Base-by-base conservation (phyloP, 495 filamentous ascomycete genomes). In the Trichoderma virens region DNA sequence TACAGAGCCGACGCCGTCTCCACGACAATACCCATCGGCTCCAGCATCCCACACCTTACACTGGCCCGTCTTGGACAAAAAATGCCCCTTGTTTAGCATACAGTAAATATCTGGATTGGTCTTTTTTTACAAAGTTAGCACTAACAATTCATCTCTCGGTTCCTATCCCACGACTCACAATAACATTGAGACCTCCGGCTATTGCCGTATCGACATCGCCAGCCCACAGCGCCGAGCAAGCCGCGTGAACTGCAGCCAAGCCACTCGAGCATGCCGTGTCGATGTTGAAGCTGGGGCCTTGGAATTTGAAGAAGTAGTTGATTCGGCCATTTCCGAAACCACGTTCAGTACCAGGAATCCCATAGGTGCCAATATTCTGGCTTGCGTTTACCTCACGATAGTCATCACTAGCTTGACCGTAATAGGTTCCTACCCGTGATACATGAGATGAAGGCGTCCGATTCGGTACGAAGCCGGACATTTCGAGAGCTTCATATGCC, bases 21-120 rank as follows among this genome's bases (percentile, higher is more conserved):
- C 87, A 67, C 90, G 80, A 70, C 90, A 92, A 70, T 92, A 93
- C 0, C 90, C 90, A 71, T 92, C 75, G 1, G 83, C 86, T 0
- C 62, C 27, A 0, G 74, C 72, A 66, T 85, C 82, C 23, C 69
- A 73, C 14, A 67, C 65, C 30, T 69, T 66, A n/a, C 66, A 71
- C 5, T 63, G 60, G 4, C 68, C 68, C 0, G 43, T 47, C n/a
- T 47, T 47, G 43, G 43, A 47, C 20, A 47, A 47, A 5, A 47
- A 47, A n/a, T 47, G 43, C 3, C 43, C 43, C 18, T 47, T 47
- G n/a, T n/a, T 47, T 6, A 47, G 43, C 20, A n/a, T 20, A 23
- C 18, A n/a, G 20, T 20, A 47, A n/a, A n/a, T 20, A n/a, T 47
- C 43, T 6, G 43, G 20, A 20, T 47, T 47, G 18, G 34, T 34